Evolutionary conservation across 257 asterid species (phyloP).

Genomic region (Nicotiana tabacum): DNA sequence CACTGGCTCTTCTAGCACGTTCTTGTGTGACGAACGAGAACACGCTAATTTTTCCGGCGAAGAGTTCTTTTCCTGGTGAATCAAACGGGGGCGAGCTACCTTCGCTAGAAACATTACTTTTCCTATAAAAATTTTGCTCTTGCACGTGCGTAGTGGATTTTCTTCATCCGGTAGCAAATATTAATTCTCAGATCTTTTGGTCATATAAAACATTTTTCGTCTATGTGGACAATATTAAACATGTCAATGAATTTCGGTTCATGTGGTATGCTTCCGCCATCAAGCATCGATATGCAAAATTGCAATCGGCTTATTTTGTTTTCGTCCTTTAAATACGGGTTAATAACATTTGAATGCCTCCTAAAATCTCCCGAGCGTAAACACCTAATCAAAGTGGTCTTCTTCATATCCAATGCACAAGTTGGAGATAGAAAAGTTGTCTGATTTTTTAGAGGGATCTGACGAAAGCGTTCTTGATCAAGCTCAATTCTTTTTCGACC

Average conservation of each 20-base stretch:
- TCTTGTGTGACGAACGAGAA: too few relatives aligned
- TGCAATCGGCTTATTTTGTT: not conserved
- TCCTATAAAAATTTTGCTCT: not conserved
- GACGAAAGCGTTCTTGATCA: not conserved
- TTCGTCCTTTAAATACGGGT: not conserved
- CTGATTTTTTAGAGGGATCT: not conserved
- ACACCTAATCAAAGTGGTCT: not conserved
- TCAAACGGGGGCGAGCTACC: not conserved
- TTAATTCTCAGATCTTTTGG: not conserved
- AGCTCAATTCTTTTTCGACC: not conserved
- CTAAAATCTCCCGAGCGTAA: not conserved
- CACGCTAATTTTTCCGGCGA: too few relatives aligned
- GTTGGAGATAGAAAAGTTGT: not conserved
- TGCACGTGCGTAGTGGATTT: not conserved
- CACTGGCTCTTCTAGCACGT: too few relatives aligned
- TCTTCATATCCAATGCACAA: not conserved
- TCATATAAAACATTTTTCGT: constrained; percentile 2
- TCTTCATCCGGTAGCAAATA: not conserved
- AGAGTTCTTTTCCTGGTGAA: too few relatives aligned
- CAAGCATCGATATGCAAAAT: not conserved
- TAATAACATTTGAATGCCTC: too few relatives aligned
- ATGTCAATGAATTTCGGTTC: not conserved
- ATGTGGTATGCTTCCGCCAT: not conserved
- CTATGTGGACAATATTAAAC: not conserved
- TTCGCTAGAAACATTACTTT: constrained; percentile 1